Conservation (phyloP, 1,139 yeast species). For the Sugiyamaella sp. region DNA sequence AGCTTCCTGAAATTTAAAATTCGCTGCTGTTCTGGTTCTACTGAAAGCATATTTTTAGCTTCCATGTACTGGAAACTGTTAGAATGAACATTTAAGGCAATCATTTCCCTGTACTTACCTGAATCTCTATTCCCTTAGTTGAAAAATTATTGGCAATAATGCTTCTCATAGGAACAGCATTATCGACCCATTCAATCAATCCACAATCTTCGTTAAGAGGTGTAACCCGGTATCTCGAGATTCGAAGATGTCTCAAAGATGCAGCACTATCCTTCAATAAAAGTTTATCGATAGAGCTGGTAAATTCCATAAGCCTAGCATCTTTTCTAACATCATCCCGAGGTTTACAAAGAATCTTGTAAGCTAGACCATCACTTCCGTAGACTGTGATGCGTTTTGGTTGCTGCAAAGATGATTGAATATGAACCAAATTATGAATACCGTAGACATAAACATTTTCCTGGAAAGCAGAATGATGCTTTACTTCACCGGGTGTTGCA, state of each 20-base stretch:
- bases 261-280: conserved; percentile 71
- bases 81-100: conserved; percentile 9
- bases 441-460: conserved; percentile 54
- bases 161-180: conserved; percentile 77
- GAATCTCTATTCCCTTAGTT: conserved; percentile 43
- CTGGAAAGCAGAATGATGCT: conserved; percentile 54
- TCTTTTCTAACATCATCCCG: conserved; percentile 94
- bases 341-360: conserved; percentile 78
- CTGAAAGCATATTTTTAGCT: conserved; percentile 23
- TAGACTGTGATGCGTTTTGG: conserved; percentile 77
- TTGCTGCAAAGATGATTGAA: conserved; percentile 80
- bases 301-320: conserved; percentile 91
- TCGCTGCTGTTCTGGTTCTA: conserved; percentile 22
- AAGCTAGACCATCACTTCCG: conserved; percentile 76
- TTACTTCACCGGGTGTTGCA: conserved; percentile 48
- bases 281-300: conserved; percentile 80
- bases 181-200: conserved; percentile 88
- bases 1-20: conserved; percentile 29
- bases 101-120: conserved; percentile 23
- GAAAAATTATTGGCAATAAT: conserved; percentile 55
- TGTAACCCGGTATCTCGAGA: conserved; percentile 84
- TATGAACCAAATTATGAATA: conserved; percentile 64
- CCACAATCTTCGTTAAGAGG: conserved; percentile 89
- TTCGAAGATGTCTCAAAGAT: conserved; percentile 66
- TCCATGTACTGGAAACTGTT: conserved; percentile 15